Percentiles rank a stretch among this genome's conserved stretches.
phyloP scores from a whole-genome alignment of 305 asterid species.

The Rubia balearica region DNA sequence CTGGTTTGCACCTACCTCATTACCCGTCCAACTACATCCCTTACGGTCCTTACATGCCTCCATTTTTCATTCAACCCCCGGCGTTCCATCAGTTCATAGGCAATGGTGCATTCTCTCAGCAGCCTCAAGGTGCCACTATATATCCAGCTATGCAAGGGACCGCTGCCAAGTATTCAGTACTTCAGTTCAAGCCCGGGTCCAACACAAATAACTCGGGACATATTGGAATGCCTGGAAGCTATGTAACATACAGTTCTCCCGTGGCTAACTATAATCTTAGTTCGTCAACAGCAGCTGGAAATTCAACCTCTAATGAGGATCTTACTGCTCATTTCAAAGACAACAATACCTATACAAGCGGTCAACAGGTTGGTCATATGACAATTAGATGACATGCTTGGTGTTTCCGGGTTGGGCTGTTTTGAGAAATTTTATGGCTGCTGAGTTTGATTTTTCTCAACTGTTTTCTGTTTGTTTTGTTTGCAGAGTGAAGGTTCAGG shows the following conservation, averaged over 20 bases:
- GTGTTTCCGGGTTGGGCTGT: conserved; percentile 4
- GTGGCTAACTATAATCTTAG: conserved; percentile 53
- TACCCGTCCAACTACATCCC: conserved; percentile 76
- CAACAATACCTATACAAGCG: conserved; percentile 47
- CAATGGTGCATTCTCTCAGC: conserved; percentile 83
- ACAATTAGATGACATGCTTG: background rate
- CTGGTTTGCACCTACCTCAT: conserved; percentile 80
- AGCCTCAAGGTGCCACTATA: conserved; percentile 62
- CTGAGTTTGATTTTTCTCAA: conserved; percentile 4
- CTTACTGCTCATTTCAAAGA: conserved; percentile 62
- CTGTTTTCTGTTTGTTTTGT: conserved; percentile 9
- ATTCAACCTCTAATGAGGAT: conserved; percentile 69
- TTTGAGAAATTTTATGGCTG: conserved; percentile 12
- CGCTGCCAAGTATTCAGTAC: conserved; percentile 62
- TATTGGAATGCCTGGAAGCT: conserved; percentile 63
- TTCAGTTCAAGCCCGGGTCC: conserved; percentile 77
- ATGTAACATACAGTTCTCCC: conserved; percentile 67
- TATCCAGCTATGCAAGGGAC: conserved; percentile 70
- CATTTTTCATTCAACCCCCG: conserved; percentile 66
- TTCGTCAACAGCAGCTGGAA: conserved; percentile 52
- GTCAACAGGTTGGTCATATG: conserved; percentile 64
- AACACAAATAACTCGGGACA: conserved; percentile 58
- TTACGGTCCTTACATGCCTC: conserved; percentile 64
- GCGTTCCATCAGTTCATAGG: conserved; percentile 69
- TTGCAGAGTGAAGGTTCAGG: conserved; percentile 77